Conservation (phyloP, 2,329 filamentous ascomycete species). For the Ambrosiella cleistominuta region DNA sequence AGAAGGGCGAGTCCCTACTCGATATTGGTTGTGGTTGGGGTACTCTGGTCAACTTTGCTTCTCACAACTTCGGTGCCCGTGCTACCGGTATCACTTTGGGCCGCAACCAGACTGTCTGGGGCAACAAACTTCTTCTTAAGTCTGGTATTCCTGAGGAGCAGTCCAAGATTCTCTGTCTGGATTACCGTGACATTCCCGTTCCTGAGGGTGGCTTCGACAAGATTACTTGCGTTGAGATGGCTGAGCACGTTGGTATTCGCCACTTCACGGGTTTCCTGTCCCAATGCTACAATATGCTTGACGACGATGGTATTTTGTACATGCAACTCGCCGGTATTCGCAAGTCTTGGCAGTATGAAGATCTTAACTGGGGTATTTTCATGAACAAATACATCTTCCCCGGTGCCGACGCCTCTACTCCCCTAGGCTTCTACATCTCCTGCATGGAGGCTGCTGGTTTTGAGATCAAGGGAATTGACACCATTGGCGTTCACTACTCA, state of each 20-base stretch:
- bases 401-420: slow-evolving; percentile 86
- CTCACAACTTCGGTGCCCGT: slow-evolving; percentile 72
- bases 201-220: slow-evolving; percentile 44
- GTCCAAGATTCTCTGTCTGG: slow-evolving; percentile 84
- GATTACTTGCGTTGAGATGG: slow-evolving; percentile 97
- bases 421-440: slow-evolving; percentile 72
- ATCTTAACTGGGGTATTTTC: slow-evolving; percentile 94
- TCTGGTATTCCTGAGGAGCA: slow-evolving; percentile 71
- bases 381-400: slow-evolving; percentile 99
- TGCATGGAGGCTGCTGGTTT: slow-evolving; percentile 63
- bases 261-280: slow-evolving; percentile 66
- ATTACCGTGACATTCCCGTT: slow-evolving; percentile 79
- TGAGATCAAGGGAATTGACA: slow-evolving; percentile 82
- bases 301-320: slow-evolving; percentile 92
- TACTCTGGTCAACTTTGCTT: slow-evolving; percentile 84
- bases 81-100: slow-evolving; percentile 86
- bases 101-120: slow-evolving; percentile 93
- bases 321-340: slow-evolving; percentile 88
- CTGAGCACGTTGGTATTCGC: slow-evolving; percentile 90
- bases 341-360: slow-evolving; percentile 94
- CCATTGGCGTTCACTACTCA: slow-evolving; percentile 90
- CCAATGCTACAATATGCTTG: slow-evolving; percentile 88
- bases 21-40: slow-evolving; percentile 98
- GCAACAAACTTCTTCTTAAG: slow-evolving; percentile 73
- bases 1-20: slow-evolving; percentile 65